phyloP scores from a whole-genome alignment of 1,139 yeast genomes.

The Pneumocystis canis region DNA sequence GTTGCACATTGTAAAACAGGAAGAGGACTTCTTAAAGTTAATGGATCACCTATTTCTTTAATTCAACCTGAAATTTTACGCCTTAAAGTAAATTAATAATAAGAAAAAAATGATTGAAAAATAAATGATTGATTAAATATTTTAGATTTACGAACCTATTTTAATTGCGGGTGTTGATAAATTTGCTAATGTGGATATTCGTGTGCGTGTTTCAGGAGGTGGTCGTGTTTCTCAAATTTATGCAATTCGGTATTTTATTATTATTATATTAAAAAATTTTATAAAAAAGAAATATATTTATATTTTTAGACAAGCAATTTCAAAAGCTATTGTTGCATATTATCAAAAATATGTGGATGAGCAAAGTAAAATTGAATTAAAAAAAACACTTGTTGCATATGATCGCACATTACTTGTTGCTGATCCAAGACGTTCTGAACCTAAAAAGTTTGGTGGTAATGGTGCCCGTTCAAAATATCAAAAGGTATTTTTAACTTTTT shows the following conservation, averaged over 20 bases:
- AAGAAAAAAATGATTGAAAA: background rate
- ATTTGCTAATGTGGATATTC: conserved; percentile 95
- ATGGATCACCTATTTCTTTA: conserved; percentile 98
- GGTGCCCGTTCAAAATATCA: conserved; percentile 1
- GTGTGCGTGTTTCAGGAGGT: conserved; percentile 99
- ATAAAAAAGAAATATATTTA: too few species aligned
- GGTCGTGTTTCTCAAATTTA: conserved; percentile 99
- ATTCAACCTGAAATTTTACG: conserved; percentile 98
- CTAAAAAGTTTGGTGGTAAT: conserved; percentile 50
- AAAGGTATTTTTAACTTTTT: background rate
- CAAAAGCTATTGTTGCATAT: conserved; percentile 98
- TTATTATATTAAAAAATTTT: too few species aligned
- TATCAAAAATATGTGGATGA: conserved; percentile 98
- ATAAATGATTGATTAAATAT: too few species aligned
- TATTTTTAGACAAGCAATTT: conserved; percentile 99
- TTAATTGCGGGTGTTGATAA: conserved; percentile 97
- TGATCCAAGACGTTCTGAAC: conserved; percentile 99
- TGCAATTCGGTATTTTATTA: conserved; percentile 19
- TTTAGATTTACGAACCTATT: conserved; percentile 85
- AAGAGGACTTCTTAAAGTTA: conserved; percentile 96
- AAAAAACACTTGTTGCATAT: conserved; percentile 93
- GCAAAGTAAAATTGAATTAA: conserved; percentile 98
- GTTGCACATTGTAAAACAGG: conserved; percentile 66
- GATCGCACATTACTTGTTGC: conserved; percentile 99
- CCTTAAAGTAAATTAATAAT: conserved; percentile 44